phyloP scores from a whole-genome alignment of 345 rosid species.

The Eucalyptus globulus region DNA sequence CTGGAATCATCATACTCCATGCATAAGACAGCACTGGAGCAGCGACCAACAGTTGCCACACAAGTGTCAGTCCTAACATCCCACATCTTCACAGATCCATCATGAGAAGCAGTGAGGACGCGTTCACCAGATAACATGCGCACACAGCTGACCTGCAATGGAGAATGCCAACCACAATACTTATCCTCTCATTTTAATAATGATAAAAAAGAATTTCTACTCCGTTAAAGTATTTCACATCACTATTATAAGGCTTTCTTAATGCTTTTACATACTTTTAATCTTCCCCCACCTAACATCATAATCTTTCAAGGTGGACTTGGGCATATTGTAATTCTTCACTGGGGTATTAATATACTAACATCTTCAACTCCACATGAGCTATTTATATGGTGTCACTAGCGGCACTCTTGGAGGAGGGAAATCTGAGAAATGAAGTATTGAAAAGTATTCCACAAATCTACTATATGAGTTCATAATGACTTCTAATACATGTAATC shows the following conservation, averaged over 20 bases:
- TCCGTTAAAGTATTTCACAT: not conserved
- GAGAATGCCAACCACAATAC: not conserved
- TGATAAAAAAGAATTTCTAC: not conserved
- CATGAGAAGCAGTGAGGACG: constrained; percentile 85
- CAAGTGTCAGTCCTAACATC: constrained; percentile 97
- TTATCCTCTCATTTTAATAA: not conserved
- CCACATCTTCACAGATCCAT: constrained; percentile 99
- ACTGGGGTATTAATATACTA: not conserved
- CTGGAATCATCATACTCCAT: constrained; percentile 96
- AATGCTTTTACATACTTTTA: not conserved
- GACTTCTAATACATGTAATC: not conserved
- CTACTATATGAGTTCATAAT: not conserved
- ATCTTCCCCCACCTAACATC: not conserved
- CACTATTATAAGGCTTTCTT: not conserved
- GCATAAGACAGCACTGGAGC: constrained; percentile 81
- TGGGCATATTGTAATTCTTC: not conserved
- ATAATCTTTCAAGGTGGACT: not conserved
- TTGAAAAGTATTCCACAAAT: not conserved
- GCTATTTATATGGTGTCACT: not conserved
- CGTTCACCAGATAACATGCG: constrained; percentile 96
- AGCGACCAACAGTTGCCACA: constrained; percentile 98
- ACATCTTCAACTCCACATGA: not conserved
- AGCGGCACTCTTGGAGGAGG: not conserved
- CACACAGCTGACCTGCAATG: constrained; percentile 71
- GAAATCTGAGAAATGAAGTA: not conserved